These are phyloP conservation scores for Suillus bovinus DNA, from an alignment of 768 basidiomycete species.

Conservation along the genomic window DNA sequence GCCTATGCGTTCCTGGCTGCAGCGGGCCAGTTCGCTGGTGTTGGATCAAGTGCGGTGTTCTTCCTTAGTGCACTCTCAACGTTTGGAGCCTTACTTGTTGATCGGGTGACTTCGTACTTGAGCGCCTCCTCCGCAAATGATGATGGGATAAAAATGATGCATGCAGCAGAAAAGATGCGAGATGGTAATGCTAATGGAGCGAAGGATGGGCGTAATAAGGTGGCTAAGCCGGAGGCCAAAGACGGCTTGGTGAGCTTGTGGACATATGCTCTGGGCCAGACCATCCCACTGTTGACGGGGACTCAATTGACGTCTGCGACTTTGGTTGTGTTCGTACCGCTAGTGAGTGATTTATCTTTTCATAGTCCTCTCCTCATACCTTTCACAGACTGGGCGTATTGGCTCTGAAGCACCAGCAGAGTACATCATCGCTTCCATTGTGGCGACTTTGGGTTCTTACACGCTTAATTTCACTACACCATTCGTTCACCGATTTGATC, in stretches of 20 bases:
- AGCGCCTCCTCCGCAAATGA: slow-evolving; percentile 20
- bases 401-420: slow-evolving; percentile 86
- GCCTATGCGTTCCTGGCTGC: slow-evolving; percentile 57
- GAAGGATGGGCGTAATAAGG: neutral
- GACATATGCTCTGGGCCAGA: slow-evolving; percentile 64
- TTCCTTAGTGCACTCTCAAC: slow-evolving; percentile 63
- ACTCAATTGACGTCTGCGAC: slow-evolving; percentile 58
- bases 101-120: slow-evolving; percentile 38
- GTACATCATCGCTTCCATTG: slow-evolving; percentile 81
- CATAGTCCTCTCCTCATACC: neutral
- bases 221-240: neutral
- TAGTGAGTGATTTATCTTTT: slow-evolving; percentile 47
- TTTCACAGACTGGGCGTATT: slow-evolving; percentile 73
- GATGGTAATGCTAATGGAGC: slow-evolving; percentile 10
- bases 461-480: slow-evolving; percentile 63
- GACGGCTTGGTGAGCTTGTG: slow-evolving; percentile 48
- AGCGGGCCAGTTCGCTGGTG: slow-evolving; percentile 57
- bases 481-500: slow-evolving; percentile 73
- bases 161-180: neutral
- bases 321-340: slow-evolving; percentile 87
- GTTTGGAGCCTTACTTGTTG: slow-evolving; percentile 54
- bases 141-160: neutral
- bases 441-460: slow-evolving; percentile 57
- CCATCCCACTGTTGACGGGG: slow-evolving; percentile 56
- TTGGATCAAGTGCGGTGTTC: slow-evolving; percentile 79